Evolutionary conservation across 2,329 filamentous ascomycete species (phyloP), one percentile per base, ranked within the genome.

Genomic region (Macrophomina pseudophaseolina): DNA sequence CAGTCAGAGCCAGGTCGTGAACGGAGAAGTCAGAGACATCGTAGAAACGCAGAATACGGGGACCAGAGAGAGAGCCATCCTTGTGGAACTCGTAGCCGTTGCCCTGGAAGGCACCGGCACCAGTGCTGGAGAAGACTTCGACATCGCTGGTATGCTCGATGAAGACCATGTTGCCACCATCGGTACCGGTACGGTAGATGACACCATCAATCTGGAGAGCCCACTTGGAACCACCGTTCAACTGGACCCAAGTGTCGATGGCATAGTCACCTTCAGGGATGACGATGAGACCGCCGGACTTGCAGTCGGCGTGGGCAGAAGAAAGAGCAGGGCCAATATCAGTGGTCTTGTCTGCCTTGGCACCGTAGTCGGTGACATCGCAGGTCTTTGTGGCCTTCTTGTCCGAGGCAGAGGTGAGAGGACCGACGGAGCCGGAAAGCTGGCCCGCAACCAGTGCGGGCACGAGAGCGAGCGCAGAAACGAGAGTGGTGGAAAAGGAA

Each of bases 161-260:
- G 68, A 81, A 79, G 69, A 86, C 80, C 84, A 86, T 86, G 68
- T 86, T 86, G 2, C 84, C 84, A 6, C 73, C 80, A 5, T 72
- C 80, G 5, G 79, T 82, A 6, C 84, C 82, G n/a, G 80, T 83
- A 1, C 85, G 80, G 71, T 83, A 83, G 67, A 87, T 84, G 33
- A 78, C 79, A 23, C 85, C 85, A 71, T 87, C 85, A 46, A 86
- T 76, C 69, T 85, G 83, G 16, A 87, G 73, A 2, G 83, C 84
- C 78, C 81, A 84, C 9, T 76, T 81, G 12, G 75, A 79, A 16
- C 84, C 84, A 14, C 80, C 79, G 28, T 73, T 80, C 62, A 87
- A 74, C 0, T 73, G 80, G 2, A 84, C 83, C 82, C 82, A 86
- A 0, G 80, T 84, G 7, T 74, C 72, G 69, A 87, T 77, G 5